Evolutionary conservation across 441 rosid species (phyloP).

Genomic region (Biscutella laevigata): DNA sequence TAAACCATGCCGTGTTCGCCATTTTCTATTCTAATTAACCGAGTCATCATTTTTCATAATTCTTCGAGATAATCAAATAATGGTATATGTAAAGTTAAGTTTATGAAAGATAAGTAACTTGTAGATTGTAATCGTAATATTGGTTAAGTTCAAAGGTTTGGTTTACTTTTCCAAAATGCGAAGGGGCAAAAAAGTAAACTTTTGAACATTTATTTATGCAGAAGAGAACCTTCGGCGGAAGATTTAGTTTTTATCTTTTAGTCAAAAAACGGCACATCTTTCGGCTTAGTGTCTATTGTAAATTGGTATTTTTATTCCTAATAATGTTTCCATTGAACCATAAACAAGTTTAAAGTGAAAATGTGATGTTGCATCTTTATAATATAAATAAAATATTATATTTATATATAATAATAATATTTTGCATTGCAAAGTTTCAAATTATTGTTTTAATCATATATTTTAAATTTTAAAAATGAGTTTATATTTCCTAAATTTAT

Average conservation of each 20-base stretch:
- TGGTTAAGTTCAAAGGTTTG: not conserved
- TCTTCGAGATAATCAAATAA: not conserved
- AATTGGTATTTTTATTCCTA: not conserved
- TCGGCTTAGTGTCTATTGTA: slow-evolving; percentile 20
- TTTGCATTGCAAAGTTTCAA: too few relatives aligned
- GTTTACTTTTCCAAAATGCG: slow-evolving; percentile 2
- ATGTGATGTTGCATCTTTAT: slow-evolving; percentile 3
- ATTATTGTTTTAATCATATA: too few relatives aligned
- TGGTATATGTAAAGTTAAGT: not conserved
- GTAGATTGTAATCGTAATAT: not conserved
- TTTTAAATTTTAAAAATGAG: too few relatives aligned
- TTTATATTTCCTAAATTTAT: too few relatives aligned
- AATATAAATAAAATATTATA: too few relatives aligned
- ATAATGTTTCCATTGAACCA: slow-evolving; percentile 2
- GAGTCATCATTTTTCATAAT: slow-evolving; percentile 14
- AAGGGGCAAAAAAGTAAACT: not conserved
- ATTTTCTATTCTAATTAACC: slow-evolving; percentile 10
- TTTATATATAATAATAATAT: too few relatives aligned
- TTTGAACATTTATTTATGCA: slow-evolving; percentile 4
- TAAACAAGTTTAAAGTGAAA: slow-evolving; percentile 6
- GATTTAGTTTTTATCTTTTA: slow-evolving; percentile 6
- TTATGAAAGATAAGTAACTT: not conserved
- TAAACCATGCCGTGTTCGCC: slow-evolving; percentile 24
- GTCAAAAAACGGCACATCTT: slow-evolving; percentile 18
- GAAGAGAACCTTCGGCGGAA: slow-evolving; percentile 18